phyloP scores from a whole-genome alignment of 78 protist species.

The Polysphondylium violaceum region DNA sequence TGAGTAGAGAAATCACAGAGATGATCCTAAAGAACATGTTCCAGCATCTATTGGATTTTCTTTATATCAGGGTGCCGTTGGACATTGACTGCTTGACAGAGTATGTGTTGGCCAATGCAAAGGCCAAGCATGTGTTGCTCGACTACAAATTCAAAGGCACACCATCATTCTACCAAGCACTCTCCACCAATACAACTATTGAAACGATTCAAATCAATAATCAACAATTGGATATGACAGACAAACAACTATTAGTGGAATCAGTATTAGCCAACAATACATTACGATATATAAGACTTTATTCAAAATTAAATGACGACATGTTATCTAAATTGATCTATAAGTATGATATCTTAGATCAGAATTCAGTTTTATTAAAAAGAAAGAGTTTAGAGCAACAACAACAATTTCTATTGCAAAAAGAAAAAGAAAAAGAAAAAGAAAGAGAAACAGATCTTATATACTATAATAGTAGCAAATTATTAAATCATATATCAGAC shows the following conservation, averaged over 20 bases:
- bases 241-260: background rate
- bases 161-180: background rate
- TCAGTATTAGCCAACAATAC: background rate
- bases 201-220: background rate
- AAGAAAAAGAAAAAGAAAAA: too few relatives aligned
- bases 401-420: too few relatives aligned
- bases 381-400: background rate
- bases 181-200: background rate
- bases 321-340: background rate
- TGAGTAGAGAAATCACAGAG: background rate
- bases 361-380: background rate
- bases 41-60: background rate
- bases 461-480: background rate
- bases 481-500: background rate
- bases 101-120: background rate
- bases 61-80: background rate
- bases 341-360: background rate
- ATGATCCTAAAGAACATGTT: background rate
- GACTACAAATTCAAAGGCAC: background rate
- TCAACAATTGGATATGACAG: background rate
- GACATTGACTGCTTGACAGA: background rate
- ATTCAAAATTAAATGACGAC: background rate
- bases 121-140: background rate
- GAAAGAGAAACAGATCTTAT: background rate
- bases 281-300: background rate